Evolutionary conservation across 768 basidiomycete species (phyloP).

Genomic region (Tricholoma furcatifolium): DNA sequence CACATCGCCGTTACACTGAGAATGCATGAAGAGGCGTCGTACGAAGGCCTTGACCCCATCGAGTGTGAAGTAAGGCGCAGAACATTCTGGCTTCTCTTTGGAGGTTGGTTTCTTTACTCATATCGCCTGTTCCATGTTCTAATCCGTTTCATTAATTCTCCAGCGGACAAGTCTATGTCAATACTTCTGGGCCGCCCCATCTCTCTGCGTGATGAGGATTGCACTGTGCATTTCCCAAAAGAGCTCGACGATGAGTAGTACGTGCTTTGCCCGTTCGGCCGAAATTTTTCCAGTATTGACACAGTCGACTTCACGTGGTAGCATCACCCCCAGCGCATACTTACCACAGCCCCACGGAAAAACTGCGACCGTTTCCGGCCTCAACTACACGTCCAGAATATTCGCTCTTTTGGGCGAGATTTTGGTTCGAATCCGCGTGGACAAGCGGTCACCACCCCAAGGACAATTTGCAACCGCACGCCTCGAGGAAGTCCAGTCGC

Average conservation of each 20-base stretch:
- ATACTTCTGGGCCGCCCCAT: constrained; percentile 83
- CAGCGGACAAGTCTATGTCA: constrained; percentile 90
- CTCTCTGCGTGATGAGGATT: constrained; percentile 86
- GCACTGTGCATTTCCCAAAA: constrained; percentile 84
- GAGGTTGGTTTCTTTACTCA: constrained; percentile 49
- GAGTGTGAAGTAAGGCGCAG: constrained; percentile 86
- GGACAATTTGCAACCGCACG: constrained; percentile 84
- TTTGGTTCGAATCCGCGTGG: constrained; percentile 81
- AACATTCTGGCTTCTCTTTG: constrained; percentile 88
- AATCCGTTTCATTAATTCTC: constrained; percentile 9
- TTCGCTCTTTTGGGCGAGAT: constrained; percentile 87
- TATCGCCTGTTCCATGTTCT: background rate
- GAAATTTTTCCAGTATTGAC: constrained; percentile 27
- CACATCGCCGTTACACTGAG: constrained; percentile 81
- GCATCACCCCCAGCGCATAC: constrained; percentile 84
- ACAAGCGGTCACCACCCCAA: constrained; percentile 82
- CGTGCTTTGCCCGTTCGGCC: constrained; percentile 33
- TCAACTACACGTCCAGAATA: constrained; percentile 85
- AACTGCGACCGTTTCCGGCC: constrained; percentile 81
- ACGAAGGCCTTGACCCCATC: constrained; percentile 80
- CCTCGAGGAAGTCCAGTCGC: constrained; percentile 79
- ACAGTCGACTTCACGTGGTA: constrained; percentile 21
- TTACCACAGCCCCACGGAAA: constrained; percentile 85
- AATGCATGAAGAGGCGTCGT: constrained; percentile 85
- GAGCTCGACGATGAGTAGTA: constrained; percentile 90